Percentiles rank a stretch among this genome's conserved stretches.
Evolutionary conservation across 768 basidiomycete species (phyloP).

Genomic region (Pholiota conissans): DNA sequence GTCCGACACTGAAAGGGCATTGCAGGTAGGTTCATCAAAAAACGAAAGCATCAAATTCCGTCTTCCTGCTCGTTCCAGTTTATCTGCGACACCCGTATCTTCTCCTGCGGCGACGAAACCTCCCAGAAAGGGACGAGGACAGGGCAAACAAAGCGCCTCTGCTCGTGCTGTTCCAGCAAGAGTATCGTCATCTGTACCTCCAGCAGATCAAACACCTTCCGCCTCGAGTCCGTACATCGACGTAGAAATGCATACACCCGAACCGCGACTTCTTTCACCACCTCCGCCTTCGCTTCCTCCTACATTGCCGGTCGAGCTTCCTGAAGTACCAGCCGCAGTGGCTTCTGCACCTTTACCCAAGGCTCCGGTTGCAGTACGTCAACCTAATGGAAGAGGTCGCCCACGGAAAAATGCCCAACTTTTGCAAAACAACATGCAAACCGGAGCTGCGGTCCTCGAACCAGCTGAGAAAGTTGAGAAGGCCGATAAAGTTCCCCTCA

Average conservation of each 20-base stretch:
- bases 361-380: neutral
- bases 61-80: conserved; percentile 24
- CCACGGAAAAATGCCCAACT: neutral
- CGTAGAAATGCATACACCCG: conserved; percentile 18
- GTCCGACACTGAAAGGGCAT: conserved; percentile 19
- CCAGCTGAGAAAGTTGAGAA: neutral
- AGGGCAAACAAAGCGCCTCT: conserved; percentile 15
- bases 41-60: conserved; percentile 36
- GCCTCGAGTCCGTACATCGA: conserved; percentile 13
- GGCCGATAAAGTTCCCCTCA: neutral
- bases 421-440: neutral
- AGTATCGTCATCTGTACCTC: conserved; percentile 5
- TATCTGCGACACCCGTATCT: conserved; percentile 22
- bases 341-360: neutral
- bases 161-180: conserved; percentile 3
- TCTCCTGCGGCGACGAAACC: conserved; percentile 23
- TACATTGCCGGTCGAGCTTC: neutral
- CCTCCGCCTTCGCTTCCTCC: neutral
- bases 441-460: neutral
- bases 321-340: neutral
- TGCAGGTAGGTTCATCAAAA: conserved; percentile 12
- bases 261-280: conserved; percentile 3
- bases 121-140: conserved; percentile 24
- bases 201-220: conserved; percentile 3
- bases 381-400: conserved; percentile 1